Conservation (phyloP, 257 asterid species). For the Solanum etuberosum region DNA sequence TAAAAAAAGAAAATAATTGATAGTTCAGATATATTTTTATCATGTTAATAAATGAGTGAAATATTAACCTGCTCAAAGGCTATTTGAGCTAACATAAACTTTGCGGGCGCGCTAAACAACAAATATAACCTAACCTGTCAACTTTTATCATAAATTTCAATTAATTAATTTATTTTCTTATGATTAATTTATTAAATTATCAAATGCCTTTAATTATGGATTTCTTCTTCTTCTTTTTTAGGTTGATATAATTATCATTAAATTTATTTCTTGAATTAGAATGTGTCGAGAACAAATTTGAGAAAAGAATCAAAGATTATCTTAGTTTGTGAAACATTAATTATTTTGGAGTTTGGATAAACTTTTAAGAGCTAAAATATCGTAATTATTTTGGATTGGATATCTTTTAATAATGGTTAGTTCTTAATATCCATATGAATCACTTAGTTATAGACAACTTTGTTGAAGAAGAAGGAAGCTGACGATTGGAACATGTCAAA, state of each 20-base stretch:
- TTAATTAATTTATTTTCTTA: background rate
- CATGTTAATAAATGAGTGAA: background rate
- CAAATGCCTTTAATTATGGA: background rate
- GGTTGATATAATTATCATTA: background rate
- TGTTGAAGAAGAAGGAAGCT: no score
- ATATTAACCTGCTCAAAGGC: background rate
- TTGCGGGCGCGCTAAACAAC: rapidly evolving
- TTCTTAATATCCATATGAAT: no score
- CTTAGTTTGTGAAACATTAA: no score
- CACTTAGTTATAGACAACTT: no score
- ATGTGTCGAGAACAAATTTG: background rate
- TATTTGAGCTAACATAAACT: no score
- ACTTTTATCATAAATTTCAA: background rate
- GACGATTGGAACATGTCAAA: no score
- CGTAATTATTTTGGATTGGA: background rate
- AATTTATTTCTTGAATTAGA: no score
- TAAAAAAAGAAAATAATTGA: background rate
- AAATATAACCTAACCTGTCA: no score
- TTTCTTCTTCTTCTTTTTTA: no score
- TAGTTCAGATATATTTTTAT: background rate
- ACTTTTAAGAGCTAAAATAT: background rate
- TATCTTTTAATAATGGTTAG: no score
- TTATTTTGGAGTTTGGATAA: background rate
- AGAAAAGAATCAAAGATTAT: background rate
- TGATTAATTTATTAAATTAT: background rate